A percentile compares a stretch with the other conserved stretches of the same genome.
Evolutionary conservation across 2,329 filamentous ascomycete species (phyloP).

Genomic region (Bipolaris oryzae): DNA sequence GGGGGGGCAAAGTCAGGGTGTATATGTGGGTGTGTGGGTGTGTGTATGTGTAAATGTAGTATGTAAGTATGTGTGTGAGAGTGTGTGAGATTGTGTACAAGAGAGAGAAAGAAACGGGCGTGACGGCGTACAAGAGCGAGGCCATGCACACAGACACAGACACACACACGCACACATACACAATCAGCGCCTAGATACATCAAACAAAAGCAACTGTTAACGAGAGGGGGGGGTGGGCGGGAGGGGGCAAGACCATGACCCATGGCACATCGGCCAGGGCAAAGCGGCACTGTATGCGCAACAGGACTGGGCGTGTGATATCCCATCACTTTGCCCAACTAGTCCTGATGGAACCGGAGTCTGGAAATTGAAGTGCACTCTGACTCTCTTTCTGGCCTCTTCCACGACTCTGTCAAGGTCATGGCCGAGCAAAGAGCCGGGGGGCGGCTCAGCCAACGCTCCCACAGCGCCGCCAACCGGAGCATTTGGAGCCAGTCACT

Average conservation of each 20-base stretch:
- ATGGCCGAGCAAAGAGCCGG: constrained; percentile 10
- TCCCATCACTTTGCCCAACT: constrained; percentile 18
- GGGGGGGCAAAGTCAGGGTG: constrained; percentile 27
- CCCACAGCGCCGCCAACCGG: constrained; percentile 19
- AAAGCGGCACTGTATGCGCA: constrained; percentile 20
- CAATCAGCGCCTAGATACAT: constrained; percentile 36
- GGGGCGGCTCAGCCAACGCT: not conserved
- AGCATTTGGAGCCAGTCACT: constrained; percentile 23
- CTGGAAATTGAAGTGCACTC: constrained; percentile 15
- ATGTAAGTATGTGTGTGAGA: constrained; percentile 25
- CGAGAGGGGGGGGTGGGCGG: constrained; percentile 9
- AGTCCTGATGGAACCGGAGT: constrained; percentile 22
- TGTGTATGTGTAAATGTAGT: too few relatives aligned
- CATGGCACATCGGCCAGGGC: constrained; percentile 32
- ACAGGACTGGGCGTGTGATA: constrained; percentile 18
- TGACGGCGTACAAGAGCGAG: constrained; percentile 45
- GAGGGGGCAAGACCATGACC: constrained; percentile 4
- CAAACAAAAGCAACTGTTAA: constrained; percentile 43
- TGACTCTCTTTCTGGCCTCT: constrained; percentile 1
- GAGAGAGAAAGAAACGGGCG: constrained; percentile 26
- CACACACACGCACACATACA: not conserved
- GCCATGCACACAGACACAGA: constrained; percentile 28
- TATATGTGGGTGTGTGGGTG: too few relatives aligned
- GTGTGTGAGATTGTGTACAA: not conserved
- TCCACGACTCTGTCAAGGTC: constrained; percentile 5